Conservation (phyloP, 83 land plant genomes). For the Picea engelmannii region DNA sequence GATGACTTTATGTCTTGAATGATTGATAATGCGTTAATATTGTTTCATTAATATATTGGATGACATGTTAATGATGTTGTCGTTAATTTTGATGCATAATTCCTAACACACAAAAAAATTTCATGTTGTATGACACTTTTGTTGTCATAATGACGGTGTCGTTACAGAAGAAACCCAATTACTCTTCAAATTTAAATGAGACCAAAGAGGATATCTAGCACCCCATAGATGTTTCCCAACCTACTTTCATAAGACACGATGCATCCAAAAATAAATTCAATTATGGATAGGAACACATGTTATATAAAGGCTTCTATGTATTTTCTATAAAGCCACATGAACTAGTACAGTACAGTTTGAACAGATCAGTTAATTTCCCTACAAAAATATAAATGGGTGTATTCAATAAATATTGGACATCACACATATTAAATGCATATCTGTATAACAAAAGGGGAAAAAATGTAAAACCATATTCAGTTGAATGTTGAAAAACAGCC, state of each 20-base stretch:
- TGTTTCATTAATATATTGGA: no score
- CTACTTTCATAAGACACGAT: slow-evolving; percentile 44
- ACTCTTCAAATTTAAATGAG: not conserved
- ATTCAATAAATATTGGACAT: no score
- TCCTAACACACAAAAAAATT: no score
- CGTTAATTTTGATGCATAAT: no score
- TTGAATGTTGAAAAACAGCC: not conserved
- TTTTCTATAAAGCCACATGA: slow-evolving; percentile 9
- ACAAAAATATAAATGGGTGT: not conserved
- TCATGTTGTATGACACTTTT: no score
- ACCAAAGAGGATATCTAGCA: not conserved
- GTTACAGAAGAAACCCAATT: no score
- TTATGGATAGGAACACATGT: slow-evolving; percentile 26
- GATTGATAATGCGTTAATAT: no score
- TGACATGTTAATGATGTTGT: no score
- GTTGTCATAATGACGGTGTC: no score
- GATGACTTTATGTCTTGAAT: no score
- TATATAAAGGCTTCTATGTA: slow-evolving; percentile 29
- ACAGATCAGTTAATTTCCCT: slow-evolving; percentile 22
- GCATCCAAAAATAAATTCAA: slow-evolving; percentile 56
- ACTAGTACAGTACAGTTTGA: slow-evolving; percentile 53
- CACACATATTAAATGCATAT: no score
- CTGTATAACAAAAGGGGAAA: no score
- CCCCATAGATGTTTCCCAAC: slow-evolving; percentile 29
- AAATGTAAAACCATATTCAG: not conserved